Evolutionary conservation across 2,329 filamentous ascomycete genomes (phyloP).

Genomic region (Simplicillium aogashimaense): DNA sequence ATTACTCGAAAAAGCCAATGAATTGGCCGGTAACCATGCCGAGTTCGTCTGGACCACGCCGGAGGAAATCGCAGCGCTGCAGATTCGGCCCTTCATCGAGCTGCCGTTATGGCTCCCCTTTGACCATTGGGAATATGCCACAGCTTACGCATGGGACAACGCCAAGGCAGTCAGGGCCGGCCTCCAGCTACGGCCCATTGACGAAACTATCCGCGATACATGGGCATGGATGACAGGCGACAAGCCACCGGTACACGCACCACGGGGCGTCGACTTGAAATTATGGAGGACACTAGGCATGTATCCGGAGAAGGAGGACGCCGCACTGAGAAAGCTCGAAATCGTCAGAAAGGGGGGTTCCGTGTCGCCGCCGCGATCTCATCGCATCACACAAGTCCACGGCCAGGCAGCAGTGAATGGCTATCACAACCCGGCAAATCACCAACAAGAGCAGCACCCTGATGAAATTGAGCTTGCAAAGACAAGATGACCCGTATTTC

Average conservation of each 20-base stretch:
- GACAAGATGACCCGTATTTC: too few relatives aligned
- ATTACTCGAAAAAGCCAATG: neutral
- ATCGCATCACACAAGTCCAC: too few relatives aligned
- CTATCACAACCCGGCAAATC: too few relatives aligned
- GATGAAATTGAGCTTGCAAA: too few relatives aligned
- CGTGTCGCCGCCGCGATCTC: too few relatives aligned
- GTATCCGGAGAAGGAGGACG: too few relatives aligned
- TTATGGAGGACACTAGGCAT: too few relatives aligned
- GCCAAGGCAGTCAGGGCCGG: neutral
- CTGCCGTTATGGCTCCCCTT: conserved; percentile 1
- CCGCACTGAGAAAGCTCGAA: too few relatives aligned
- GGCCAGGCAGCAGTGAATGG: too few relatives aligned
- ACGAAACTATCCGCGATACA: conserved; percentile 1
- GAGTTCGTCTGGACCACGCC: neutral
- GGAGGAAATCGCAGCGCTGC: neutral
- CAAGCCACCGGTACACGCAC: neutral
- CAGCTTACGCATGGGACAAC: neutral
- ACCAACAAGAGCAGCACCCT: too few relatives aligned
- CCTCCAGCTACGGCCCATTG: neutral
- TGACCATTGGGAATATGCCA: neutral
- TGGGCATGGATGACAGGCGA: conserved; percentile 1
- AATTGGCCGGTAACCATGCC: neutral
- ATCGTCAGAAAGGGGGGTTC: too few relatives aligned
- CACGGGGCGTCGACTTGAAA: neutral
- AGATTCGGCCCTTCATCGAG: neutral